A percentile compares a stretch with the other conserved stretches of the same genome.
These are phyloP conservation scores for Colletotrichum ledebouriae DNA, from an alignment of 2,329 filamentous ascomycete genomes.

Conservation along the genomic window DNA sequence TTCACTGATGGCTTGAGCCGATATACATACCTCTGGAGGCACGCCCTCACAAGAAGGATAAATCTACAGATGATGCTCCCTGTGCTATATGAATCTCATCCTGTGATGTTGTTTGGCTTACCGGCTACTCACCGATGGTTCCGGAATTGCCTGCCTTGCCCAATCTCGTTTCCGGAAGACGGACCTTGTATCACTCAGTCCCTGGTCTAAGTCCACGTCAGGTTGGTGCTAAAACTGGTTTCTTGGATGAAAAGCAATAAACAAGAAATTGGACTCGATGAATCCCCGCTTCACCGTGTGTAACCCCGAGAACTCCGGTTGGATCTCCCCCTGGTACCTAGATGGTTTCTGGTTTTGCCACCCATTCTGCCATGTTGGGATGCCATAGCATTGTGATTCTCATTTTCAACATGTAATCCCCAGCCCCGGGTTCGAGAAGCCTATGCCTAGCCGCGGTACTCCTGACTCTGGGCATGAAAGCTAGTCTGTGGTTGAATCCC, in stretches of 20 bases:
- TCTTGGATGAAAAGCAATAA: background rate
- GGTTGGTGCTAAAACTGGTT: background rate
- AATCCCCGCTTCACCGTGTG: background rate
- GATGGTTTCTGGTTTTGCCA: too few species aligned
- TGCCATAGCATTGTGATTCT: too few species aligned
- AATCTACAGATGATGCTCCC: background rate
- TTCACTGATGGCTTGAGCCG: background rate
- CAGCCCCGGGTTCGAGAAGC: too few species aligned
- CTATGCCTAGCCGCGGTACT: too few species aligned
- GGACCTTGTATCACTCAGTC: background rate
- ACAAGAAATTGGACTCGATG: constrained; percentile 8
- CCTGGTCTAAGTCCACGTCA: background rate
- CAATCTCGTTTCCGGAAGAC: constrained; percentile 10
- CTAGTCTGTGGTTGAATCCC: too few species aligned
- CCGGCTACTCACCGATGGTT: background rate
- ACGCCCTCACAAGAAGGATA: too few species aligned
- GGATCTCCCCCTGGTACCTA: too few species aligned
- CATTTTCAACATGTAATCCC: too few species aligned
- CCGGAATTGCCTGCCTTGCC: background rate
- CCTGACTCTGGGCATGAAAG: too few species aligned
- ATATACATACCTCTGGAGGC: background rate
- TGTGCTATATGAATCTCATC: too few species aligned
- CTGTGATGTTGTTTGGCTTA: background rate
- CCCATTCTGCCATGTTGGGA: too few species aligned
- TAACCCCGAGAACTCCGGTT: too few species aligned